Conservation (phyloP, 805 yeast genomes). For the Yamadazyma sp. region DNA sequence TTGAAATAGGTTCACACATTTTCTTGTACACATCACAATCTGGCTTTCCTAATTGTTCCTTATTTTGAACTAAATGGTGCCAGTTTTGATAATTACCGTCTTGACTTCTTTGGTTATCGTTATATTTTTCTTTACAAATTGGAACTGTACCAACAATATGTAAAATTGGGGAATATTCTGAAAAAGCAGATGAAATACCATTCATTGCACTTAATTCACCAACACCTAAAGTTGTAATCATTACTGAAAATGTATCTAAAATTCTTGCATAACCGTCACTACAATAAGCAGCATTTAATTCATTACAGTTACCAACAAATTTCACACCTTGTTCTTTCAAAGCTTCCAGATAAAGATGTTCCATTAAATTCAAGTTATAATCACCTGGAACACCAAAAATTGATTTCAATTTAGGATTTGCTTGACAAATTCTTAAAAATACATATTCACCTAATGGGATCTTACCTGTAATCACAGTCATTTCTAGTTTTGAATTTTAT, state of each 20-base stretch:
- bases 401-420: conserved; percentile 49
- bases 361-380: conserved; percentile 65
- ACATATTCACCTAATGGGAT: conserved; percentile 65
- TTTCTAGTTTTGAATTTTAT: too few species aligned
- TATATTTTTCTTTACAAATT: conserved; percentile 18
- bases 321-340: conserved; percentile 40
- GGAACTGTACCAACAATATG: conserved; percentile 70
- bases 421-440: conserved; percentile 52
- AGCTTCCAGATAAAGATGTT: conserved; percentile 52
- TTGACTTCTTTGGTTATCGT: conserved; percentile 1
- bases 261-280: conserved; percentile 83
- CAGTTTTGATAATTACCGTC: conserved; percentile 19
- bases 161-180: conserved; percentile 75
- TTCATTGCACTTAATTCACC: conserved; percentile 85
- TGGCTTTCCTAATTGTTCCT: conserved; percentile 48
- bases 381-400: conserved; percentile 82
- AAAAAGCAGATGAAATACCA: conserved; percentile 78
- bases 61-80: conserved; percentile 62
- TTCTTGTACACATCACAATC: conserved; percentile 66
- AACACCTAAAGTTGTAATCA: conserved; percentile 78
- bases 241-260: conserved; percentile 57
- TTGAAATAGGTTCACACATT: conserved; percentile 57
- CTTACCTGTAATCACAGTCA: conserved; percentile 13
- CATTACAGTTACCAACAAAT: conserved; percentile 88
- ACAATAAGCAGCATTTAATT: conserved; percentile 83